Conservation (phyloP, 306 rosid genomes). For the Heteromeles arbutifolia region DNA sequence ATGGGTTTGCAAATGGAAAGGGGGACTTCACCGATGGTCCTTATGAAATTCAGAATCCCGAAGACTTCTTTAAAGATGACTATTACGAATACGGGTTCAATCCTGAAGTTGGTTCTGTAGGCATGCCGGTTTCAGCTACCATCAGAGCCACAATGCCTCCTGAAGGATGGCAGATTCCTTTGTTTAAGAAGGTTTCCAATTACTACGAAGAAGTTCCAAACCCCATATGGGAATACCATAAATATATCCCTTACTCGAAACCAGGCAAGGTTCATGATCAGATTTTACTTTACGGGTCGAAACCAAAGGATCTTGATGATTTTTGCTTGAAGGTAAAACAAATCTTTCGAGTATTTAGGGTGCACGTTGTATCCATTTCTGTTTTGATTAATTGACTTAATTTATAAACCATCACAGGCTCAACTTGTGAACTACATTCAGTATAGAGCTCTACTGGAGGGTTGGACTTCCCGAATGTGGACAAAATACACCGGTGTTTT, state of each 20-base stretch:
- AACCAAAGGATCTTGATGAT: conserved; percentile 74
- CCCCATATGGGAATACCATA: conserved; percentile 94
- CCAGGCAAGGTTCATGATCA: conserved; percentile 77
- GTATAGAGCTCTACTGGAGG: conserved; percentile 90
- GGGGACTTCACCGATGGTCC: conserved; percentile 90
- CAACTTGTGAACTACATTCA: conserved; percentile 90
- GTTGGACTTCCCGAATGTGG: conserved; percentile 93
- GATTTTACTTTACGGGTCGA: conserved; percentile 67
- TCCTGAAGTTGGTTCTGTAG: conserved; percentile 95
- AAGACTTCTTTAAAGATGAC: conserved; percentile 57
- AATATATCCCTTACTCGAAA: conserved; percentile 85
- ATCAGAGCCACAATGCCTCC: conserved; percentile 88
- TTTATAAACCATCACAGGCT: conserved; percentile 44
- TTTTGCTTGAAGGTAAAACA: conserved; percentile 74
- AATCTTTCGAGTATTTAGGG: conserved; percentile 10
- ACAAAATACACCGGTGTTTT: conserved; percentile 84
- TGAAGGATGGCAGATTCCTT: conserved; percentile 85
- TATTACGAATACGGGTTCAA: conserved; percentile 72
- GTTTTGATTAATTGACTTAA: conserved; percentile 14
- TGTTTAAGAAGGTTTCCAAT: conserved; percentile 53
- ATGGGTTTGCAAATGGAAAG: conserved; percentile 86
- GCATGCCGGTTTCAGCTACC: conserved; percentile 89
- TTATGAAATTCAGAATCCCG: conserved; percentile 87
- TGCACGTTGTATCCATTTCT: conserved; percentile 2
- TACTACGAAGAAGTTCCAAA: conserved; percentile 86